Conservation (phyloP, 192 early-diverging fungal genomes). For the Allomyces arbusculus region DNA sequence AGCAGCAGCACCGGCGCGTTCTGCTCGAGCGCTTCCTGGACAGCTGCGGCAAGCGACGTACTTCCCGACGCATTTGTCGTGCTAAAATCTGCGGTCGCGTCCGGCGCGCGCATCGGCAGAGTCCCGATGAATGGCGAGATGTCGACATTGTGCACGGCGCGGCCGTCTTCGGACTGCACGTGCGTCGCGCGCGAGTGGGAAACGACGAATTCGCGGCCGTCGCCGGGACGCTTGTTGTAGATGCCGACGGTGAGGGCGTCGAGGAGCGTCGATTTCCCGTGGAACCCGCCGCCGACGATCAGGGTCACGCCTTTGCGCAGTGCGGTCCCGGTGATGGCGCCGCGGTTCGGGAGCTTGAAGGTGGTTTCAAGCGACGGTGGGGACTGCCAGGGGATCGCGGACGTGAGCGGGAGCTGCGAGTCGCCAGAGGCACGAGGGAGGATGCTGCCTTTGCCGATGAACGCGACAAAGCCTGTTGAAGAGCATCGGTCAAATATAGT, state of each 20-base stretch:
- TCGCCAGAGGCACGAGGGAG: constrained; percentile 26
- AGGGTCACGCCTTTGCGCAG: constrained; percentile 24
- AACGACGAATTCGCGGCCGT: constrained; percentile 33
- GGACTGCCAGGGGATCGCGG: constrained; percentile 14
- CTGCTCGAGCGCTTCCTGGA: constrained; percentile 27
- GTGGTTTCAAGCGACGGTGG: constrained; percentile 13
- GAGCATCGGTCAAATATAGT: too few species aligned
- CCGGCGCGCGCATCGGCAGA: constrained; percentile 18
- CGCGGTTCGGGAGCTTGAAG: constrained; percentile 23
- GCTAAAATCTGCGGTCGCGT: constrained; percentile 14
- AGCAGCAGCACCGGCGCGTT: constrained; percentile 18
- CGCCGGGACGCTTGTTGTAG: constrained; percentile 31
- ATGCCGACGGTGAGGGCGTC: constrained; percentile 29
- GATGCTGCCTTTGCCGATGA: constrained; percentile 26
- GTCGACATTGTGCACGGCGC: constrained; percentile 16
- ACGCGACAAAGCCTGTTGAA: constrained; percentile 14
- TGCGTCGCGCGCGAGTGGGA: constrained; percentile 13
- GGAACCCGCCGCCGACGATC: constrained; percentile 28
- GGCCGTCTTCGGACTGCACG: constrained; percentile 32
- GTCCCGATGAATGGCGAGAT: constrained; percentile 32
- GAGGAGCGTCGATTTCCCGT: constrained; percentile 37
- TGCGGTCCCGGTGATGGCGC: constrained; percentile 26
- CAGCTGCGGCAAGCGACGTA: constrained; percentile 35
- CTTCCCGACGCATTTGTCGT: constrained; percentile 29
- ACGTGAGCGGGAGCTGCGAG: constrained; percentile 17